Evolutionary conservation across 805 yeast species (phyloP).

Genomic region (Cephaloascus albidus): DNA sequence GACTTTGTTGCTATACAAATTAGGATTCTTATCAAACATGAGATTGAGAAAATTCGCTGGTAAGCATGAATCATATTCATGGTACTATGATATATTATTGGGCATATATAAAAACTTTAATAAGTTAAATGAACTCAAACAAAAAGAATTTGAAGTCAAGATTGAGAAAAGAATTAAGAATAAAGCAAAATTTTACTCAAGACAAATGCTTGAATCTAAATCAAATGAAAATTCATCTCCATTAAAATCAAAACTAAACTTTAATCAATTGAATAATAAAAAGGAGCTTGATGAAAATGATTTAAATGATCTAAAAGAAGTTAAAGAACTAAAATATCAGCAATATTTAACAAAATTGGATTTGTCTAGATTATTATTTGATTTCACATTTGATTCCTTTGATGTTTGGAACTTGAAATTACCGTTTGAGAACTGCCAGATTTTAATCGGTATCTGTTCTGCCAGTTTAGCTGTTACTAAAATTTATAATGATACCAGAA

Average conservation of each 20-base stretch:
- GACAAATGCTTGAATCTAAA: conserved; percentile 17
- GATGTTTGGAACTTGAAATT: conserved; percentile 30
- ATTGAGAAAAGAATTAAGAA: conserved; percentile 55
- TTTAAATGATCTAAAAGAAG: conserved; percentile 8
- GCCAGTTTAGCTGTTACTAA: not conserved
- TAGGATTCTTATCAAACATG: conserved; percentile 33
- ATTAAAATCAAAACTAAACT: conserved; percentile 3
- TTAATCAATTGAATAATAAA: not conserved
- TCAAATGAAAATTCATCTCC: conserved; percentile 8
- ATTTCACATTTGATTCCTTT: conserved; percentile 36
- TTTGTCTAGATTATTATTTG: conserved; percentile 31
- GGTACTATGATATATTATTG: conserved; percentile 59
- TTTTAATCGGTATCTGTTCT: not conserved
- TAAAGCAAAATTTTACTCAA: conserved; percentile 36
- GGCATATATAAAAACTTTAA: conserved; percentile 43
- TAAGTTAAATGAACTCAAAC: conserved; percentile 29
- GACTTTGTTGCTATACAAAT: conserved; percentile 42
- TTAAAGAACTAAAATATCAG: conserved; percentile 22
- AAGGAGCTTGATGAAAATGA: not conserved
- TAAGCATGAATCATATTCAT: conserved; percentile 55
- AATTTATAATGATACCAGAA: not conserved
- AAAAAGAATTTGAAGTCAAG: conserved; percentile 41
- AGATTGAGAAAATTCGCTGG: conserved; percentile 27
- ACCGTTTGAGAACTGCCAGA: not conserved
- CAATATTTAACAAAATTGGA: conserved; percentile 28